Evolutionary conservation across 78 protist genomes (phyloP).

Genomic region (slime mould (Dictyostelium discoideum)): dicty_2.7 NC_007088.5:3235001-3235500

Average conservation of each 20-base stretch:
- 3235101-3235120: constrained; percentile 71
- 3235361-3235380: constrained; percentile 43
- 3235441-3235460: constrained; percentile 15
- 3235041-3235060: not conserved
- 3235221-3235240: constrained; percentile 4
- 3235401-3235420: not conserved
- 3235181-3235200: not conserved
- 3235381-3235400: constrained; percentile 56
- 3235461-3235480: constrained; percentile 25
- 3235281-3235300: constrained; percentile 65
- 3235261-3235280: constrained; percentile 41
- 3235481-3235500: not conserved
- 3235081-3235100: constrained; percentile 41
- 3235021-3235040: not conserved
- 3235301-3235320: constrained; percentile 79
- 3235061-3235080: not conserved
- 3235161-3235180: constrained; percentile 25
- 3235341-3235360: not conserved
- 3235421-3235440: constrained; percentile 16
- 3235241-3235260: not conserved
- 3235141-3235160: constrained; percentile 23
- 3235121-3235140: not conserved
- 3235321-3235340: constrained; percentile 6
- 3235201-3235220: constrained; percentile 45
- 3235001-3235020: constrained; percentile 18